A percentile compares a stretch with the other conserved stretches of the same genome.
phyloP scores from a whole-genome alignment of 257 asterid genomes.

The Parsonsia alboflavescens region DNA sequence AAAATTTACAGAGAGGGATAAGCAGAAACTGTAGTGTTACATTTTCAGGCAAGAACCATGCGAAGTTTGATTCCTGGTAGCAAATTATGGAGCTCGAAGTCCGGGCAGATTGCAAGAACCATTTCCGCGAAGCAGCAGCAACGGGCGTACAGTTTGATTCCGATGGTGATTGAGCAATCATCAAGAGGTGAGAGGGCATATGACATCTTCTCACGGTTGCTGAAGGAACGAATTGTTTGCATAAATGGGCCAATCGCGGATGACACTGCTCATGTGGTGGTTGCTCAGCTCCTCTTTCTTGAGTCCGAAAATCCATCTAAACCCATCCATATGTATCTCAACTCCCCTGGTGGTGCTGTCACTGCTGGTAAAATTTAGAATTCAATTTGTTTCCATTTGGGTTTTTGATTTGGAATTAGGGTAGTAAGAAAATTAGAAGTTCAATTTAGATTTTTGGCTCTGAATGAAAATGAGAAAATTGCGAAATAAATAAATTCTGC shows the following conservation, averaged over 20 bases:
- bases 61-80: constrained; percentile 30
- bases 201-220: constrained; percentile 82
- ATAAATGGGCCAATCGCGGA: constrained; percentile 84
- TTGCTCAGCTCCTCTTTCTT: constrained; percentile 89
- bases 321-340: constrained; percentile 86
- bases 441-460: too few species aligned
- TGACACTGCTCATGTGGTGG: constrained; percentile 86
- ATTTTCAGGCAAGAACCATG: constrained; percentile 12
- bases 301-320: constrained; percentile 90
- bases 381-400: background rate
- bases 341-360: constrained; percentile 94
- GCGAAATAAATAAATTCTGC: background rate
- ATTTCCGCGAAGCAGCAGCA: constrained; percentile 5
- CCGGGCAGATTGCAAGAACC: constrained; percentile 20
- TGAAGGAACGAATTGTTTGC: constrained; percentile 87
- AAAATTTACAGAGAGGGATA: too few species aligned
- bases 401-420: background rate
- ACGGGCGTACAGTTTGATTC: constrained; percentile 56
- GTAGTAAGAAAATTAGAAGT: background rate
- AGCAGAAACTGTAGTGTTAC: background rate
- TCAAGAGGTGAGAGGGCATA: constrained; percentile 90
- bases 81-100: constrained; percentile 22
- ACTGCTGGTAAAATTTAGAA: constrained; percentile 53
- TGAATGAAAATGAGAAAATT: background rate
- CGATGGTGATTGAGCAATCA: constrained; percentile 94